Conservation (phyloP, 495 filamentous ascomycete species). For the Tuber umbilicatum region DNA sequence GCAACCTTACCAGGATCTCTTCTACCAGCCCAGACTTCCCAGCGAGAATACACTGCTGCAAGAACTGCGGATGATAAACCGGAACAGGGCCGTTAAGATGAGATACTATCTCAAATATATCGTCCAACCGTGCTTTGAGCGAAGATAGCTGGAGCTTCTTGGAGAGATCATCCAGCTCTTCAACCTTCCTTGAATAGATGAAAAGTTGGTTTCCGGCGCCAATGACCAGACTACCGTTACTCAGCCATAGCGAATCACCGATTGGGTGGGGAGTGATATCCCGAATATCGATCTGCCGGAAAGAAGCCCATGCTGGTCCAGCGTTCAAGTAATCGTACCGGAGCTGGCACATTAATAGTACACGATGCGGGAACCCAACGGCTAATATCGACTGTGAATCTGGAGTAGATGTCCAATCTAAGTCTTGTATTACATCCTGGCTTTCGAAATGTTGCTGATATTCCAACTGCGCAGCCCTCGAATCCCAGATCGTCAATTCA, state of each 20-base stretch:
- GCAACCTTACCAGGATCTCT: slow-evolving; percentile 64
- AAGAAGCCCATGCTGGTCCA: slow-evolving; percentile 80
- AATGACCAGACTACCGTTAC: slow-evolving; percentile 73
- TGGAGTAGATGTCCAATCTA: slow-evolving; percentile 93
- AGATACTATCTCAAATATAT: slow-evolving; percentile 75
- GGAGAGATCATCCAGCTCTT: slow-evolving; percentile 53
- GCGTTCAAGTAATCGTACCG: slow-evolving; percentile 89
- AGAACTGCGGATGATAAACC: slow-evolving; percentile 86
- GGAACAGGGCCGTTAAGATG: slow-evolving; percentile 81
- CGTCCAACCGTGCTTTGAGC: slow-evolving; percentile 46
- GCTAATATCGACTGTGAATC: slow-evolving; percentile 86
- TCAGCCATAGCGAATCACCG: slow-evolving; percentile 85
- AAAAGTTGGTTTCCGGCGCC: slow-evolving; percentile 92
- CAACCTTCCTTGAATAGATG: slow-evolving; percentile 68
- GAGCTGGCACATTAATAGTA: slow-evolving; percentile 80
- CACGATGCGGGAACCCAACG: slow-evolving; percentile 79
- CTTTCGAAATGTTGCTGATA: slow-evolving; percentile 62
- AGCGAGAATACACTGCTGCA: slow-evolving; percentile 78
- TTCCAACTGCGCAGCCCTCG: slow-evolving; percentile 71
- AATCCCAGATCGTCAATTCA: slow-evolving; percentile 89
- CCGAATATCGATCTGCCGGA: slow-evolving; percentile 72
- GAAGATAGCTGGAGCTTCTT: slow-evolving; percentile 39
- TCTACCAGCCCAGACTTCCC: slow-evolving; percentile 72
- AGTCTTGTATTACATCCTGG: slow-evolving; percentile 70
- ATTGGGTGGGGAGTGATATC: slow-evolving; percentile 79